Evolutionary conservation across 441 rosid species (phyloP).

Genomic region (Bruguiera hainesii): DNA sequence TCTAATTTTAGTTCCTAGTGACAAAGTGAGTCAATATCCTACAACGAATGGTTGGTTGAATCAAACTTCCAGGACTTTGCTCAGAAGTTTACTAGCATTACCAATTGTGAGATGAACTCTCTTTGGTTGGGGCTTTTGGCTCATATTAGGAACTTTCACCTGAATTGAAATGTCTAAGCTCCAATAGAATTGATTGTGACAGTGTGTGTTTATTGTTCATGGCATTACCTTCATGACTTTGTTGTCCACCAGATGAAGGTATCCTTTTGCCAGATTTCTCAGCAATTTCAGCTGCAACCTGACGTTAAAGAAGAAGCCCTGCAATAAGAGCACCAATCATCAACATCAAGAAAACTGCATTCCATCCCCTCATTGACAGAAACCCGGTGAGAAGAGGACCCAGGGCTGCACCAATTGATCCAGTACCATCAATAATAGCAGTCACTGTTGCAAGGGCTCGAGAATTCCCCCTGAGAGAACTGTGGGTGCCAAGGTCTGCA

Average conservation of each 20-base stretch:
- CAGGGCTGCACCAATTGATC: constrained; percentile 88
- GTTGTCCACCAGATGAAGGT: constrained; percentile 33
- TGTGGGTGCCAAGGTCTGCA: constrained; percentile 87
- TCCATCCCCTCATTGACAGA: constrained; percentile 70
- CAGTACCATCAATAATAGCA: constrained; percentile 93
- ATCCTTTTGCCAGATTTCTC: constrained; percentile 29
- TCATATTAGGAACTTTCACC: neutral
- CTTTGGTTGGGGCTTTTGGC: neutral
- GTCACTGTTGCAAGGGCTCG: constrained; percentile 95
- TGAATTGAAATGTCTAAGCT: neutral
- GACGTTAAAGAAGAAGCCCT: constrained; percentile 63
- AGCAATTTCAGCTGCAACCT: constrained; percentile 46
- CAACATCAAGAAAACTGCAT: constrained; percentile 74
- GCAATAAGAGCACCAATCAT: constrained; percentile 69
- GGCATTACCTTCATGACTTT: constrained; percentile 54
- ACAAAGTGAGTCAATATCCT: no score
- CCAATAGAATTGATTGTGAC: neutral
- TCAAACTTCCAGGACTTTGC: no score
- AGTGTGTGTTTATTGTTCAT: constrained; percentile 2
- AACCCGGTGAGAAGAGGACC: constrained; percentile 91
- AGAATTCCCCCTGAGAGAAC: constrained; percentile 78
- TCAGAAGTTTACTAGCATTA: no score
- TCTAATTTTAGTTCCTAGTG: no score
- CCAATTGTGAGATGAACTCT: neutral
- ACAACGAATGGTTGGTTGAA: no score